Evolutionary conservation across 805 yeast species (phyloP).

Genomic region (Nakazawaea peltata): DNA sequence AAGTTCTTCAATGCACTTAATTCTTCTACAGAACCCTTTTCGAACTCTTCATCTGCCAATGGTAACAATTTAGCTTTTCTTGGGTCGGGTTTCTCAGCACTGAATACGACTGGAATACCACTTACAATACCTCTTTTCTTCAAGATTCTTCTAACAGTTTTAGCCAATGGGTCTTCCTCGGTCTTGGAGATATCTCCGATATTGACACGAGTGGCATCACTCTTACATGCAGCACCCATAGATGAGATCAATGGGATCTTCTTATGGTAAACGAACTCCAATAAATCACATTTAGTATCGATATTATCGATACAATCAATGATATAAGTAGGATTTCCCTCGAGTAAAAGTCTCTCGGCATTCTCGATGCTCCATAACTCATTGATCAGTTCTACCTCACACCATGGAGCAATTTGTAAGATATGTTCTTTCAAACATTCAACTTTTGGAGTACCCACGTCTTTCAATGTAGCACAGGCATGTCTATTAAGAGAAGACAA

Average conservation of each 20-base stretch:
- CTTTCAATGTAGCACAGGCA: constrained; percentile 83
- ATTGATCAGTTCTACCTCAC: constrained; percentile 66
- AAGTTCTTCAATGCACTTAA: constrained; percentile 82
- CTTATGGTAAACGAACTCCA: constrained; percentile 60
- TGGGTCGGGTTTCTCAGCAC: constrained; percentile 96
- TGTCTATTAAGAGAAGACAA: constrained; percentile 89
- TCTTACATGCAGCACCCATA: constrained; percentile 96
- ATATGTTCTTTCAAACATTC: constrained; percentile 67
- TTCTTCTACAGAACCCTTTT: constrained; percentile 79
- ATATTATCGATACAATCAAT: constrained; percentile 96
- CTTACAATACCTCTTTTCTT: constrained; percentile 68
- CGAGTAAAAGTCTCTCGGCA: constrained; percentile 52
- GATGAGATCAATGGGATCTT: constrained; percentile 71
- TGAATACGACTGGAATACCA: constrained; percentile 82
- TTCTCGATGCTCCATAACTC: constrained; percentile 66
- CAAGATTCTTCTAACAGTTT: constrained; percentile 78
- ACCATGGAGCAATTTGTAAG: constrained; percentile 87
- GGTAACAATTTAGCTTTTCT: constrained; percentile 85
- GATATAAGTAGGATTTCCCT: constrained; percentile 62
- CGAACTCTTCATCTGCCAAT: constrained; percentile 71
- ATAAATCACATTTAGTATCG: constrained; percentile 90
- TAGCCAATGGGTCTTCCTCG: constrained; percentile 89
- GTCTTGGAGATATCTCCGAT: constrained; percentile 84
- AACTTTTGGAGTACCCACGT: constrained; percentile 91
- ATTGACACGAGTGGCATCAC: constrained; percentile 89